Base-by-base conservation (phyloP, 202 grass and related monocot species). In the Bolboschoenoplectus hybrid region DNA sequence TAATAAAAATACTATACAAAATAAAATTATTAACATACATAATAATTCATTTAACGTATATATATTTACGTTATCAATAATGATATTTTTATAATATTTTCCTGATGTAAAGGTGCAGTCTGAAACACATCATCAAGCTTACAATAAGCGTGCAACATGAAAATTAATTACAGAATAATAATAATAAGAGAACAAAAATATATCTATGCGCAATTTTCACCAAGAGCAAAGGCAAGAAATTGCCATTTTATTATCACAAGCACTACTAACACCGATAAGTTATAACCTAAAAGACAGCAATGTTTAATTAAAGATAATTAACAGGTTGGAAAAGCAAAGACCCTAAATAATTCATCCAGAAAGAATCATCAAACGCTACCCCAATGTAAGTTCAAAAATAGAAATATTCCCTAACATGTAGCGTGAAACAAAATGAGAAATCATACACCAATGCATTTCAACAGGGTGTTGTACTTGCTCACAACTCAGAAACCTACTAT, bases 401-500 rank as follows among this genome's bases (percentile, higher is more conserved):
- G 9, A 56, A 7, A 38, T 16, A 12, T 39, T 78, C 34, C 20
- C 35, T 46, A 57, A 78, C 14, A 7, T 78, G 41, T 78, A 55
- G 74, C 74, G 2, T 40, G 51, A 6, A 79, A 58, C 34, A 60
- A 19, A 80, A 80, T 43, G 75, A 80, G 53, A 60, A 43, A 79
- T 36, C 52, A 61, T 61, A n/a, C 70, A 74, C 1, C 9, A 10
- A 74, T 43, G 73, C 19, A 26, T 53, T 71, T 71, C 72, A 76
- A 34, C 2, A 36, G 47, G 20, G 35, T 79, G 51, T 36, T 56
- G 34, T 64, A 67, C 68, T 47, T 63, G 45, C 34, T 80, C 49
- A 26, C 26, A 82, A 74, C 63, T 36, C 85, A 78, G 60, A 39
- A 19, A 69, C 56, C 87, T 98, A 89, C 84, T 98, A 93, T 19